These are phyloP conservation scores for Capsicum pubescens DNA, from an alignment of 257 asterid genomes.

Conservation along the genomic window DNA sequence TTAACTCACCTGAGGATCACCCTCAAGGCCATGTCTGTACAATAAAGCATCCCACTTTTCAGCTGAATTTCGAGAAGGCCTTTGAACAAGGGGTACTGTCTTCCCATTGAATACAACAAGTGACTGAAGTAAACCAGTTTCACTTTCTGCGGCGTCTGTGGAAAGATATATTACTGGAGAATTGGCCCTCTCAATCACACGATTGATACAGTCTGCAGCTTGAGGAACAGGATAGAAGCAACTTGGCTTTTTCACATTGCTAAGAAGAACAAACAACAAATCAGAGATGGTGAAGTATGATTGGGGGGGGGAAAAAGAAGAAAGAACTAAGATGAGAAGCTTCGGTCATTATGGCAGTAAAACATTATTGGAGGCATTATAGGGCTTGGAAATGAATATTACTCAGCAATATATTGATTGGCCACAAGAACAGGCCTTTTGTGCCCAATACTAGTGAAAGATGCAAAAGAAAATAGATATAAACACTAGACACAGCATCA, in stretches of 20 bases:
- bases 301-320: background rate
- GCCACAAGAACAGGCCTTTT: background rate
- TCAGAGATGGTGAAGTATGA: background rate
- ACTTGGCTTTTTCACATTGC: slow-evolving; percentile 88
- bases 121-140: slow-evolving; percentile 86
- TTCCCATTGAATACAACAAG: slow-evolving; percentile 72
- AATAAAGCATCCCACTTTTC: slow-evolving; percentile 98
- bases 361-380: slow-evolving; percentile 1
- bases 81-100: slow-evolving; percentile 87
- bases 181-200: slow-evolving; percentile 73
- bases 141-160: slow-evolving; percentile 96
- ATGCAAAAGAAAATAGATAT: background rate
- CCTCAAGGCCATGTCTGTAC: slow-evolving; percentile 87
- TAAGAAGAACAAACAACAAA: slow-evolving; percentile 34
- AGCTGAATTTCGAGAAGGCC: slow-evolving; percentile 86
- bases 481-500: slow-evolving; percentile 17
- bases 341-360: background rate
- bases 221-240: slow-evolving; percentile 93
- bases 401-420: background rate
- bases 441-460: background rate
- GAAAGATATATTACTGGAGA: slow-evolving; percentile 88
- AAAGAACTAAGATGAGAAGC: background rate
- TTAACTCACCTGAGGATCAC: slow-evolving; percentile 74
- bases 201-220: slow-evolving; percentile 93
- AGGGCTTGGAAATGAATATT: background rate